These are phyloP conservation scores for Nakazawaea wickerhamii DNA, from an alignment of 805 yeast species.

Conservation along the genomic window DNA sequence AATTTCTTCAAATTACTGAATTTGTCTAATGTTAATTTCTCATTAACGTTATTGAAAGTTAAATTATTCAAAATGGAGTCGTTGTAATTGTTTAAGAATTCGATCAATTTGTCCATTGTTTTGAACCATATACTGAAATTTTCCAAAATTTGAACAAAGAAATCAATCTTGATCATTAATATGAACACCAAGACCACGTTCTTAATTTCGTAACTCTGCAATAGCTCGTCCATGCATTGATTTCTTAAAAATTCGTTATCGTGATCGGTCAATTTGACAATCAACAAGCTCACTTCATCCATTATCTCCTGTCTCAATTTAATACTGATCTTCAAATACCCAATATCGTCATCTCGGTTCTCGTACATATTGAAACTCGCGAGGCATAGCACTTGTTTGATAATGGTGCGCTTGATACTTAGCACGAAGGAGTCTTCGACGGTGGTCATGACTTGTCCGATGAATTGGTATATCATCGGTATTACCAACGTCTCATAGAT, in stretches of 20 bases:
- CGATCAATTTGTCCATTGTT: constrained; percentile 25
- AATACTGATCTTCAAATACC: constrained; percentile 1
- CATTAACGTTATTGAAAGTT: constrained; percentile 21
- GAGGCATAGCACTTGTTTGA: constrained; percentile 12
- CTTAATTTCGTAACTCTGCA: constrained; percentile 10
- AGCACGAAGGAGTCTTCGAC: neutral
- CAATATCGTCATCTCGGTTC: neutral
- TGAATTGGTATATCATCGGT: constrained; percentile 9
- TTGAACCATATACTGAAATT: constrained; percentile 27
- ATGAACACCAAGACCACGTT: constrained; percentile 30
- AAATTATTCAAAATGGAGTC: constrained; percentile 16
- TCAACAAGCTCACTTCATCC: constrained; percentile 15
- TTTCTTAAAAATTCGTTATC: constrained; percentile 27
- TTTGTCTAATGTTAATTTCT: constrained; percentile 18
- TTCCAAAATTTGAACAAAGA: constrained; percentile 34
- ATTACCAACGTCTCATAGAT: constrained; percentile 17
- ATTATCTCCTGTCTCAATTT: constrained; percentile 6
- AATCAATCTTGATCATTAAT: constrained; percentile 34
- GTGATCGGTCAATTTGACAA: constrained; percentile 35
- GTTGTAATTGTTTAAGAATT: constrained; percentile 23
- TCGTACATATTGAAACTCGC: constrained; percentile 10
- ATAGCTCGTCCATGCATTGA: constrained; percentile 18
- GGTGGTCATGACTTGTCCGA: constrained; percentile 9
- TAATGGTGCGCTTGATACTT: constrained; percentile 1
- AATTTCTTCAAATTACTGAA: constrained; percentile 18